Evolutionary conservation across 352 stramenopile genomes (phyloP).

Genomic region (Phytophthora citrophthora): DNA sequence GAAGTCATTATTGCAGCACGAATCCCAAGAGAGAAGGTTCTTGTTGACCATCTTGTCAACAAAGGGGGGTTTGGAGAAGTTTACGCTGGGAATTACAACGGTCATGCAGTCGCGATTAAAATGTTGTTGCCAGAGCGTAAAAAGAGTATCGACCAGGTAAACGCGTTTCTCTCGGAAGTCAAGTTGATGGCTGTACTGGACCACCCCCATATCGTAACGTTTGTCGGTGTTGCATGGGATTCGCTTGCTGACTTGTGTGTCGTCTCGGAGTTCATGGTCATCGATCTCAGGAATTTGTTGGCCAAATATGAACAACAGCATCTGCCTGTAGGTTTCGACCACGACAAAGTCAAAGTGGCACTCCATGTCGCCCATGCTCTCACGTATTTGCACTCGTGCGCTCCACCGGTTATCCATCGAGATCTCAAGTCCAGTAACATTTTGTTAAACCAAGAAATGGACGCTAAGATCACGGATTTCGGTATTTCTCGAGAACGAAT

Average conservation of each 20-base stretch:
- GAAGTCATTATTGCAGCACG: constrained; percentile 32
- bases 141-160: constrained; percentile 32
- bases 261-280: constrained; percentile 50
- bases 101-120: constrained; percentile 31
- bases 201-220: neutral
- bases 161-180: constrained; percentile 29
- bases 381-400: constrained; percentile 42
- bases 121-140: constrained; percentile 31
- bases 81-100: constrained; percentile 29
- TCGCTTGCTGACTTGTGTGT: constrained; percentile 35
- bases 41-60: constrained; percentile 16
- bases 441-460: constrained; percentile 24
- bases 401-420: constrained; percentile 19
- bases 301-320: constrained; percentile 25
- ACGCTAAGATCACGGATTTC: constrained; percentile 36
- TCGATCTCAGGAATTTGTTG: constrained; percentile 37
- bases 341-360: constrained; percentile 33
- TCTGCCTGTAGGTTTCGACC: constrained; percentile 22
- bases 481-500: constrained; percentile 30
- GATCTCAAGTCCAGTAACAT: constrained; percentile 30
- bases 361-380: constrained; percentile 33
- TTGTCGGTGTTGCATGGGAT: constrained; percentile 43
- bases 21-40: constrained; percentile 27
- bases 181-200: constrained; percentile 36
- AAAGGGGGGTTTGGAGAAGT: constrained; percentile 32